Conservation (phyloP, 495 filamentous ascomycete genomes). For the Penicillium simplicissimum region DNA sequence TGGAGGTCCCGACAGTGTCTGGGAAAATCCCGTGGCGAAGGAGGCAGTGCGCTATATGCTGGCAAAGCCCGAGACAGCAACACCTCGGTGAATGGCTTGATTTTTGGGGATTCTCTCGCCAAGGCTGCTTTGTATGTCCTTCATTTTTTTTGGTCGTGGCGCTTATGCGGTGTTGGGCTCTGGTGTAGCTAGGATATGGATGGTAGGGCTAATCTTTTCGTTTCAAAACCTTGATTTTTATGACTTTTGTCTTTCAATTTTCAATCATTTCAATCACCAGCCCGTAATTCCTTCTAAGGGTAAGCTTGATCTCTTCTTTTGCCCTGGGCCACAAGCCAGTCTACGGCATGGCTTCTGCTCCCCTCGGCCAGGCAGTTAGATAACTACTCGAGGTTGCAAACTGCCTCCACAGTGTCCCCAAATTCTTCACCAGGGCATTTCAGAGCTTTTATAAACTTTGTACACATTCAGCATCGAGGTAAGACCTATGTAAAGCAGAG, state of each 20-base stretch:
- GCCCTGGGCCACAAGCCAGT: no score
- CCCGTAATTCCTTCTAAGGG: no score
- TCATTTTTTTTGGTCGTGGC: constrained; percentile 27
- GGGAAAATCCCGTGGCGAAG: constrained; percentile 50
- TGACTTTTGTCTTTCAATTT: constrained; percentile 2
- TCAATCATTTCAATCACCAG: not conserved
- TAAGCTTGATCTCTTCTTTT: no score
- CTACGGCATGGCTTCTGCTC: no score
- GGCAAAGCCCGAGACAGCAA: constrained; percentile 44
- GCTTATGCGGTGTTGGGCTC: constrained; percentile 42
- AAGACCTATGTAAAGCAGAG: constrained; percentile 1
- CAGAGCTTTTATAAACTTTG: no score
- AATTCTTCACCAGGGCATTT: no score
- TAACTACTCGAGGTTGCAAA: no score
- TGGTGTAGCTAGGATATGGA: constrained; percentile 28
- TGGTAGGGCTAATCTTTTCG: constrained; percentile 23
- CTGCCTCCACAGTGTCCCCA: no score
- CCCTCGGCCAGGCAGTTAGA: no score
- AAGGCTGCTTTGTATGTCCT: constrained; percentile 15
- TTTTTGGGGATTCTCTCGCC: constrained; percentile 3
- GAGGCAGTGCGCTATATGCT: constrained; percentile 53
- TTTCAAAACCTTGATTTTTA: constrained; percentile 22
- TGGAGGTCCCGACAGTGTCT: constrained; percentile 55
- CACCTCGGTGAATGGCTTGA: constrained; percentile 23
- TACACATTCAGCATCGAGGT: not conserved